Percentiles rank a stretch among this genome's conserved stretches.
These are phyloP conservation scores for Monosporascus sp. DNA, from an alignment of 2,329 filamentous ascomycete genomes.

Conservation along the genomic window DNA sequence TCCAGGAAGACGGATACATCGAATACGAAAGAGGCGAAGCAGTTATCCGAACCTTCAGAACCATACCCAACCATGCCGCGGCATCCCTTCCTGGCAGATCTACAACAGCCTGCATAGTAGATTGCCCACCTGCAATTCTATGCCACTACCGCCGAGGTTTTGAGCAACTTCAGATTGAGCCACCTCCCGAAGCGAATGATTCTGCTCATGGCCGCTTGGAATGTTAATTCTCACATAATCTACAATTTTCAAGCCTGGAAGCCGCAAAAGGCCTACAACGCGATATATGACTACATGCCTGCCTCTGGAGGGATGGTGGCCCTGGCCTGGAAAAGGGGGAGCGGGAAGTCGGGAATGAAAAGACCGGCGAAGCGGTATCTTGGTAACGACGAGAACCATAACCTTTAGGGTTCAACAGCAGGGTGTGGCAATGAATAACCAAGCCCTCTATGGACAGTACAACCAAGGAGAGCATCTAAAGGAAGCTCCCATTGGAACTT, in stretches of 20 bases:
- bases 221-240: neutral
- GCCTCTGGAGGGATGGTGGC: slow-evolving; percentile 12
- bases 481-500: no score
- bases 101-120: slow-evolving; percentile 9
- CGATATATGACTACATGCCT: slow-evolving; percentile 12
- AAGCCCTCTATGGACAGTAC: no score
- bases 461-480: no score
- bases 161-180: slow-evolving; percentile 5
- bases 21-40: neutral
- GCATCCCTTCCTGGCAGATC: slow-evolving; percentile 7
- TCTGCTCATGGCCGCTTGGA: neutral
- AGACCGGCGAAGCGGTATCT: neutral
- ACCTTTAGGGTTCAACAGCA: no score
- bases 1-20: slow-evolving; percentile 10
- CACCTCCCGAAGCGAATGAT: slow-evolving; percentile 4
- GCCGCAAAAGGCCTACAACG: slow-evolving; percentile 2
- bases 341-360: neutral
- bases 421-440: no score
- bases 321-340: slow-evolving; percentile 8
- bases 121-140: slow-evolving; percentile 4
- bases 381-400: no score
- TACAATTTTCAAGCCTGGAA: slow-evolving; percentile 2
- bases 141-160: neutral
- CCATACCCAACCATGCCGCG: neutral
- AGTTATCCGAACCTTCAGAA: neutral